Base-by-base conservation (phyloP, 2,329 filamentous ascomycete species). In the Claviceps paspali region DNA sequence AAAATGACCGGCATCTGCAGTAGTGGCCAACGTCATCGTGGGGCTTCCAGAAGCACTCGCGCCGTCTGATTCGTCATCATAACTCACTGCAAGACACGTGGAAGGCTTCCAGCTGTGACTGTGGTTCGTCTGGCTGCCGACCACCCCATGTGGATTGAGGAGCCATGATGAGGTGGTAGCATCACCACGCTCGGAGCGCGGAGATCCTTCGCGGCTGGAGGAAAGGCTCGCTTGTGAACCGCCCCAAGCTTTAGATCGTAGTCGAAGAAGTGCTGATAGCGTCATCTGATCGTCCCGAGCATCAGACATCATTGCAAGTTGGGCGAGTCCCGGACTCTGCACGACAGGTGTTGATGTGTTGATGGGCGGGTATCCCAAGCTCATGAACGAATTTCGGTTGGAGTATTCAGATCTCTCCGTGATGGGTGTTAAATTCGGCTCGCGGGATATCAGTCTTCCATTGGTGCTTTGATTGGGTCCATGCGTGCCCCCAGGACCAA, bases 391-490 rank as follows among this genome's bases (percentile, higher is more conserved):
- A 53, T 95, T 96, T 31, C 91, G 76, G 41, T 92, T 94, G 29
- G 85, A 94, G 64, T 93, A 95, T 58, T 98, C 91, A 41, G 84
- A 93, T 10, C 87, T 75, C 55, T 96, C 91, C 0, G 88, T 96
- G 49, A 98, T 96, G 5, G 91, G 91, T 1, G 91, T 96, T 33
- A 98, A 63, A 49, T 91, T 95, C 1, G 91, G 88, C 53, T 95
- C 88, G 29, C 81, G 75, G 15, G 82, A 82, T 22, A 79, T 74
- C 36, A 78, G 67, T 11, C 78, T 75, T 15, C 83, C 86, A 45
- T 82, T 91, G 38, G 75, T 75, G 43, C 69, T 79, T 26, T 84
- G 74, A 40, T 77, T 70, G 12, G 79, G 59, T n/a, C 51, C 48
- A 11, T 38, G 40, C 35, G 46, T 43, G 2, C 79, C 79, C 15